Evolutionary conservation across 2,329 filamentous ascomycete genomes (phyloP).

Genomic region (Massarina eburnea): DNA sequence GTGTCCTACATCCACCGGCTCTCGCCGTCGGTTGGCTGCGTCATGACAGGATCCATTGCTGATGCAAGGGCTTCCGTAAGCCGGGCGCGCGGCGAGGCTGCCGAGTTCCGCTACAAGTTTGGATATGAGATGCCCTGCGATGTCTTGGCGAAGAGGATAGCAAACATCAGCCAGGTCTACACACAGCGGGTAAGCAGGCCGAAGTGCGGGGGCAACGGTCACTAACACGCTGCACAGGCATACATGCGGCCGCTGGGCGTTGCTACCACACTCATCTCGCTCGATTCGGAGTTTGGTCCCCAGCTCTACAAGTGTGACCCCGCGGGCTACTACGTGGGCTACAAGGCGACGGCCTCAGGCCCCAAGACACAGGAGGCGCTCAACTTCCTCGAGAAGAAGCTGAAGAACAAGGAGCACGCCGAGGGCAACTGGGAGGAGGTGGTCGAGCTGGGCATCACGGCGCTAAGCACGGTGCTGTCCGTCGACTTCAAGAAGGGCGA

Average conservation of each 20-base stretch:
- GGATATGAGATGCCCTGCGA: conserved; percentile 99
- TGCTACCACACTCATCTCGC: conserved; percentile 89
- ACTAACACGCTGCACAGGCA: conserved; percentile 59
- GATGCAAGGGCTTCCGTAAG: conserved; percentile 93
- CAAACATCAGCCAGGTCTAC: conserved; percentile 99
- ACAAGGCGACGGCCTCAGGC: conserved; percentile 96
- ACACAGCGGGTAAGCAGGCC: conserved; percentile 77
- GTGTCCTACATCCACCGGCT: conserved; percentile 98
- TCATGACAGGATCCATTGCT: conserved; percentile 98
- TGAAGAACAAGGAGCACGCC: conserved; percentile 97
- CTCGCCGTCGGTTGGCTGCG: conserved; percentile 93
- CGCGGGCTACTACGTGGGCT: conserved; percentile 95
- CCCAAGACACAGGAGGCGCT: conserved; percentile 98
- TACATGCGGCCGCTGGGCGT: conserved; percentile 98
- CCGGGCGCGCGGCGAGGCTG: conserved; percentile 91
- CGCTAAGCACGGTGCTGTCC: conserved; percentile 92
- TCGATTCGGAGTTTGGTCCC: conserved; percentile 88
- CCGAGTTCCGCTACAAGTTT: conserved; percentile 97
- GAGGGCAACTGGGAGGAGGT: conserved; percentile 96
- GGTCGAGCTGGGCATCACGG: conserved; percentile 93
- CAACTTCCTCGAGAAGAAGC: conserved; percentile 98
- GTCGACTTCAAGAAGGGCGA: conserved; percentile 99
- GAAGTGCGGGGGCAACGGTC: conserved; percentile 10
- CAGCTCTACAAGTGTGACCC: conserved; percentile 99
- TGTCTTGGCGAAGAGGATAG: conserved; percentile 91